Conservation (phyloP, 768 basidiomycete species). For the Pleurotus salmoneostramineus region DNA sequence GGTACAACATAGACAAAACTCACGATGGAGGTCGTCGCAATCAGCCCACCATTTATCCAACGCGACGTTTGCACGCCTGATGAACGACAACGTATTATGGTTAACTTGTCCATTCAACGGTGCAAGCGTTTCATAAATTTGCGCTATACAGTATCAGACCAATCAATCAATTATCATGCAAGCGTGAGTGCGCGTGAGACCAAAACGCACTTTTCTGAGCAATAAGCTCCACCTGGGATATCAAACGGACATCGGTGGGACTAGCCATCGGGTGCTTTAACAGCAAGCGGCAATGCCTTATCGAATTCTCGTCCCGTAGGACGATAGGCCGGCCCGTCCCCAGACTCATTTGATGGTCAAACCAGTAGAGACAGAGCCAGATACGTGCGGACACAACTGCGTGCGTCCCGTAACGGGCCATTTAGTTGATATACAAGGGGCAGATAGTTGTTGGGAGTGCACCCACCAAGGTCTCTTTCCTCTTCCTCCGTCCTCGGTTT, state of each 20-base stretch:
- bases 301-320: constrained; percentile 83
- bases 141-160: constrained; percentile 47
- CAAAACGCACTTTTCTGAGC: constrained; percentile 75
- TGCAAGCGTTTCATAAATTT: constrained; percentile 88
- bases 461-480: constrained; percentile 79
- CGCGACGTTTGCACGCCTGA: constrained; percentile 81
- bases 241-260: constrained; percentile 83
- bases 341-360: constrained; percentile 75
- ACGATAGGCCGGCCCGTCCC: constrained; percentile 91
- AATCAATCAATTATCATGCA: not conserved
- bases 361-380: constrained; percentile 95
- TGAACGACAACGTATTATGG: constrained; percentile 79
- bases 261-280: constrained; percentile 85
- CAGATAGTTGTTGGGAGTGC: constrained; percentile 5
- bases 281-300: constrained; percentile 78
- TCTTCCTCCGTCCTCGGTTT: constrained; percentile 74
- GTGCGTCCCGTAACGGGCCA: constrained; percentile 7
- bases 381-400: constrained; percentile 88
- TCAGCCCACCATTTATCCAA: constrained; percentile 91
- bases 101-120: constrained; percentile 86
- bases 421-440: constrained; percentile 8
- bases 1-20: constrained; percentile 8
- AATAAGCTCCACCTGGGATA: constrained; percentile 87
- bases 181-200: not conserved
- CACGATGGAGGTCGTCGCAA: constrained; percentile 73